phyloP scores from a whole-genome alignment of 1,284 basidiomycete species.

The Ceratobasidium sp. region DNA sequence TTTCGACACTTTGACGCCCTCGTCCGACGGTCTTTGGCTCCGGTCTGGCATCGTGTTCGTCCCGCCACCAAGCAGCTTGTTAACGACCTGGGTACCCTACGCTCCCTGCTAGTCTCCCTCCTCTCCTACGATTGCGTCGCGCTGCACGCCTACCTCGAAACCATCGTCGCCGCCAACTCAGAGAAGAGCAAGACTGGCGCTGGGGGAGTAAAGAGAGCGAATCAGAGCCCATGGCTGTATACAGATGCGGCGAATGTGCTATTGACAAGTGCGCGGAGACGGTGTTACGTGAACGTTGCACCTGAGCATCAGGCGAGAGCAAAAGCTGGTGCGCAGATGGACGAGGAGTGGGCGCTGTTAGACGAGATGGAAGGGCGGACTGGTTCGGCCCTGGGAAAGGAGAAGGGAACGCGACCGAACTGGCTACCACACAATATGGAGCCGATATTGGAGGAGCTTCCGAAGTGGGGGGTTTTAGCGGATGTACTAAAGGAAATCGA shows the following conservation, averaged over 20 bases:
- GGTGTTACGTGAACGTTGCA: slow-evolving; percentile 75
- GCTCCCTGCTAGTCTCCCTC: slow-evolving; percentile 88
- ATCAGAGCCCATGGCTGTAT: slow-evolving; percentile 82
- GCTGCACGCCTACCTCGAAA: slow-evolving; percentile 94
- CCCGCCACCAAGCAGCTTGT: slow-evolving; percentile 94
- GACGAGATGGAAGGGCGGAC: slow-evolving; percentile 70
- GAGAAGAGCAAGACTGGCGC: slow-evolving; percentile 63
- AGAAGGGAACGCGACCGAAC: slow-evolving; percentile 48
- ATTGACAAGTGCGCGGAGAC: slow-evolving; percentile 83
- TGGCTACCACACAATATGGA: slow-evolving; percentile 88
- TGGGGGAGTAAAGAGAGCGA: slow-evolving; percentile 71
- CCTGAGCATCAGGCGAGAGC: slow-evolving; percentile 51
- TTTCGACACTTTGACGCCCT: slow-evolving; percentile 94
- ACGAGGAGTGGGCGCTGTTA: slow-evolving; percentile 79
- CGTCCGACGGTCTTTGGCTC: slow-evolving; percentile 90
- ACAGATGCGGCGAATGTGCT: slow-evolving; percentile 92
- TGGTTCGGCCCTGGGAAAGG: background rate
- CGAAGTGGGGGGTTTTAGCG: slow-evolving; percentile 92
- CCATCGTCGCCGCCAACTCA: slow-evolving; percentile 83
- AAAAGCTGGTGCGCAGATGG: slow-evolving; percentile 65
- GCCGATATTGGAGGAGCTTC: slow-evolving; percentile 92
- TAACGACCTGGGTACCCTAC: slow-evolving; percentile 86
- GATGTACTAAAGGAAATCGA: slow-evolving; percentile 94
- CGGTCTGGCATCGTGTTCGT: slow-evolving; percentile 97
- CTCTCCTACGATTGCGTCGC: slow-evolving; percentile 92